Evolutionary conservation across 106 monocot genomes (phyloP), one percentile per base, ranked within the genome.

Genomic region (Phalaenopsis aphrodite): DNA sequence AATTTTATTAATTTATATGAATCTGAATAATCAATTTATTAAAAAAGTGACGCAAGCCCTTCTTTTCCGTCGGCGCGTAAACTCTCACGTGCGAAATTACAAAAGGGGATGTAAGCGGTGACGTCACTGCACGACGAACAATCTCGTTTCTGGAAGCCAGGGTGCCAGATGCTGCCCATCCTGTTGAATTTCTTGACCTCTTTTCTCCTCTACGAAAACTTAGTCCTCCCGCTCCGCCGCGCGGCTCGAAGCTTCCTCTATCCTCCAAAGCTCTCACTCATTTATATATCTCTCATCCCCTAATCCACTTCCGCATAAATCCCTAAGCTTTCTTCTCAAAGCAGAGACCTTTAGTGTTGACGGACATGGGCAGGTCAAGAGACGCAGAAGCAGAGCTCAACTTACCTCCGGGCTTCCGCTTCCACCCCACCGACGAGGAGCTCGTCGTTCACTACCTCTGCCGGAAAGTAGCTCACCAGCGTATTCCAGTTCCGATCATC

Each of bases 361-460:
- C 21, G 45, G 66, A 21, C 8, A 78, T 42, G 87, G 42, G 38
- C 30, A 84, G 84, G 42, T 78, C 18, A n/a, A 80, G 83, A 76
- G 87, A 86, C 36, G 86, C 88, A 0, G 90, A 87, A 82, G 85
- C 85, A 0, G 88, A 87, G 84, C 85, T 87, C 68, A 88, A 85
- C 81, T 79, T 91, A 55, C 90, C 90, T 36, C 85, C 90, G 30
- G 90, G 90, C 0, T 91, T 91, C 85, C 88, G 90, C 42, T 91
- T 91, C 81, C 88, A 91, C 82, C 90, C 90, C 2, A 91, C 90
- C 42, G 90, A 91, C 76, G 90, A 91, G 61, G 90, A 91, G 84
- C 88, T 91, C 41, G 83, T 91, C 38, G 42, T 86, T 43, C 78
- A 88, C 84, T 91, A 91, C 82, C 86, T 91, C 49, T 85, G 84